Evolutionary conservation across 1,139 yeast species (phyloP), one percentile per base, ranked within the genome.

Genomic region (Lodderomyces theae): DNA sequence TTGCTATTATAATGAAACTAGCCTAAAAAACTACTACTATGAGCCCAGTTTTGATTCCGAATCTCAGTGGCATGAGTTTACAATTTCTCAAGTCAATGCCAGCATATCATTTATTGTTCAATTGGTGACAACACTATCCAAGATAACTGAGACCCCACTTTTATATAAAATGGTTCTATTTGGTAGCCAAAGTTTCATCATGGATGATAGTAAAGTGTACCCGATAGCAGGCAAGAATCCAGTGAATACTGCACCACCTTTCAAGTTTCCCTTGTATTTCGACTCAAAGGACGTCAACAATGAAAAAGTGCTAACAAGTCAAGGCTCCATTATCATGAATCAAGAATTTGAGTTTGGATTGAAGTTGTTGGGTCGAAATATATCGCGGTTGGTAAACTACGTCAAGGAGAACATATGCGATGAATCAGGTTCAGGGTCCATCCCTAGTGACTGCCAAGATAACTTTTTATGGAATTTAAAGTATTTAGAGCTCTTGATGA

Each of bases 401-500:
- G 53, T 63, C 3, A 57, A 56, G 12, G 55, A 52, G 26, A 49
- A 48, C 22, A 53, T 49, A 23, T 48, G 52, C 40, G 49, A 50
- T 41, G 36, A 40, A 46, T 38, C 40, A 39, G 57, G 54, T 34
- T 23, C 30, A 4, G 26, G 21, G 10, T 17, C 17, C 19, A 55
- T 69, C 9, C 76, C 77, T 1, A 48, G 58, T 3, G 76, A 72
- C 39, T 65, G 72, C 46, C 48, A 60, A 15, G 77, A 70, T 49
- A 69, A 70, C 44, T 60, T 70, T 37, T 52, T 70, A 44, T 72
- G 77, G 77, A 67, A 61, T 40, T 48, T 72, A 26, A 65, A 70
- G 42, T 71, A 65, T 44, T 45, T 71, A 25, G 44, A 65, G 16
- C 51, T 72, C 31, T 67, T 61, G 42, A 51, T 71, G 36, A 69